Percentiles rank a stretch among this genome's conserved stretches.
phyloP scores from a whole-genome alignment of 108 stramenopile genomes.

The Pinguiococcus pyrenoidosus region DNA sequence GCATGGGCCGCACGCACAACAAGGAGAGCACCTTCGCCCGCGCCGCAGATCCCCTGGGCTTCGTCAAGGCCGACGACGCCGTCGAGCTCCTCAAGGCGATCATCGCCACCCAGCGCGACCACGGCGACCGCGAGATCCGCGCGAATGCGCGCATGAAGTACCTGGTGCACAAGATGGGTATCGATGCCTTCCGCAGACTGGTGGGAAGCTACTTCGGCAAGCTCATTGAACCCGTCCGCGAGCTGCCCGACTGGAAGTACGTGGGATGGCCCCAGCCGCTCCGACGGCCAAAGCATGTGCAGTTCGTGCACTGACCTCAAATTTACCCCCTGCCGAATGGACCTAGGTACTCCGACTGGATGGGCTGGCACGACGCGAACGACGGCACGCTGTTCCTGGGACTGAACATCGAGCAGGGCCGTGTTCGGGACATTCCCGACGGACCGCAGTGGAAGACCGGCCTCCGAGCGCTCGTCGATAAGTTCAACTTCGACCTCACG shows the following conservation, averaged over 20 bases:
- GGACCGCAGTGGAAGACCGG: constrained; percentile 73
- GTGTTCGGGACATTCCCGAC: constrained; percentile 61
- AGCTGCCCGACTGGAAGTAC: constrained; percentile 75
- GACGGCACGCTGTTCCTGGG: constrained; percentile 90
- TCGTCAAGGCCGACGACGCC: constrained; percentile 80
- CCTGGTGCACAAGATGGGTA: constrained; percentile 87
- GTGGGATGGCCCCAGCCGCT: no score
- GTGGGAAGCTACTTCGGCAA: constrained; percentile 85
- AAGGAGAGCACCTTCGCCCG: constrained; percentile 93
- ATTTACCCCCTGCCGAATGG: no score
- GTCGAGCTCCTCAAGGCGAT: constrained; percentile 75
- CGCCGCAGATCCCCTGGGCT: constrained; percentile 86
- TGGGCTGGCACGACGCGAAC: constrained; percentile 97
- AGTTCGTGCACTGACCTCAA: no score
- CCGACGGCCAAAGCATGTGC: no score
- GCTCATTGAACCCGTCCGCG: constrained; percentile 62
- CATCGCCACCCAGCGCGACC: constrained; percentile 85
- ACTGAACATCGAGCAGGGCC: constrained; percentile 83
- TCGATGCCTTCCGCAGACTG: constrained; percentile 71
- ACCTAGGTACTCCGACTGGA: no score
- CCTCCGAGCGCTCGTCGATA: constrained; percentile 68
- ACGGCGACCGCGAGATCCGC: constrained; percentile 91
- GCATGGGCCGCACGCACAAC: constrained; percentile 93
- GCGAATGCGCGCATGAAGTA: constrained; percentile 98
- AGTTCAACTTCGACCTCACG: constrained; percentile 70